Percentiles rank a stretch among this genome's conserved stretches.
Conservation (phyloP, 768 basidiomycete genomes). For the Hygrophorus pudorinus region DNA sequence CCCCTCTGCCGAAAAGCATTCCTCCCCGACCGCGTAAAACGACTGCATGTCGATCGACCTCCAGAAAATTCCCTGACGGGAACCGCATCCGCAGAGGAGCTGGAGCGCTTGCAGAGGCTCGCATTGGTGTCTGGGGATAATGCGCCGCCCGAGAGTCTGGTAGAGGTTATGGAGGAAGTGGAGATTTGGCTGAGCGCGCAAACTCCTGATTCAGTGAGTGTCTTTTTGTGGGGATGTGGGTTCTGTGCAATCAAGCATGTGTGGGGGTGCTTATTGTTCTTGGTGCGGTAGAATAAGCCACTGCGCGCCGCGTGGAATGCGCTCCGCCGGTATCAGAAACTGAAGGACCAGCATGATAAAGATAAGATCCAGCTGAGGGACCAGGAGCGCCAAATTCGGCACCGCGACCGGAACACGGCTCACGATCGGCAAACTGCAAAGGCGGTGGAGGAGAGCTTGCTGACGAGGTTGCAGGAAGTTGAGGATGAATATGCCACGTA, state of each 20-base stretch:
- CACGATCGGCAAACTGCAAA: constrained; percentile 25
- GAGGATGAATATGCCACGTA: constrained; percentile 14
- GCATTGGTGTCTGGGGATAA: constrained; percentile 28
- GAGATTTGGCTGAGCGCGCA: constrained; percentile 40
- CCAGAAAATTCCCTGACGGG: constrained; percentile 2
- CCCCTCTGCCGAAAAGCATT: constrained; percentile 61
- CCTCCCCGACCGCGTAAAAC: constrained; percentile 47
- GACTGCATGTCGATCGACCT: constrained; percentile 53
- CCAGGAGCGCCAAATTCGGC: constrained; percentile 20
- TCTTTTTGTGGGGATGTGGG: not conserved
- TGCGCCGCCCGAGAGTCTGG: constrained; percentile 23
- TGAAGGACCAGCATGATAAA: constrained; percentile 24
- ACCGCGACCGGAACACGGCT: constrained; percentile 17
- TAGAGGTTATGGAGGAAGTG: constrained; percentile 35
- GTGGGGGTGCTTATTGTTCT: not conserved
- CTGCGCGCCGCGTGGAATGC: constrained; percentile 17
- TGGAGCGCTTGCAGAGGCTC: constrained; percentile 27
- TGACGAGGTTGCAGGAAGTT: constrained; percentile 22
- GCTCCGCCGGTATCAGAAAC: constrained; percentile 27
- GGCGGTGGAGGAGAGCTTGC: constrained; percentile 26
- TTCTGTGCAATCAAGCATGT: too few species aligned
- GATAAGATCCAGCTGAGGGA: constrained; percentile 22
- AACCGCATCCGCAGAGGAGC: constrained; percentile 24
- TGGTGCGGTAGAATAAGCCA: not conserved
- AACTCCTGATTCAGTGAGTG: not conserved